Conservation (phyloP, 768 basidiomycete species). For the Boletus edulis region DNA sequence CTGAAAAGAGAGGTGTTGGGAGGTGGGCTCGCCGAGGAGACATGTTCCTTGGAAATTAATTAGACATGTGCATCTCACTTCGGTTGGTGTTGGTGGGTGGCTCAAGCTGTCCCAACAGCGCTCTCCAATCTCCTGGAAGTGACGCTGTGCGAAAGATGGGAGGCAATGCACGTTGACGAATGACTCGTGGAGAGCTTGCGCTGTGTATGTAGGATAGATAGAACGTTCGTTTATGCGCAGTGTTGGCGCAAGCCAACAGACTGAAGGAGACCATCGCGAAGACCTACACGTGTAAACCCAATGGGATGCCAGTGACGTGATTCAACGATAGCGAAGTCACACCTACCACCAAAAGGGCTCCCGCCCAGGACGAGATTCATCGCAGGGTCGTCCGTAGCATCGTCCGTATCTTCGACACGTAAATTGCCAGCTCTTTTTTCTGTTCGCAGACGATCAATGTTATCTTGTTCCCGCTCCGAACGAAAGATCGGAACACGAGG, state of each 20-base stretch:
- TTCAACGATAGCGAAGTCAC: slow-evolving; percentile 2
- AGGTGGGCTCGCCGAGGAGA: slow-evolving; percentile 26
- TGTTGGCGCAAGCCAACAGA: slow-evolving; percentile 6
- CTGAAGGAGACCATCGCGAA: slow-evolving; percentile 2
- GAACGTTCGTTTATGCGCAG: slow-evolving; percentile 11
- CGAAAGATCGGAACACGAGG: slow-evolving; percentile 22
- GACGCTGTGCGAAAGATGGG: not conserved
- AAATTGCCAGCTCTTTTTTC: slow-evolving; percentile 4
- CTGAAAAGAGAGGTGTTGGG: slow-evolving; percentile 20
- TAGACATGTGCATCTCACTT: slow-evolving; percentile 17
- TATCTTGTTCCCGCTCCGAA: slow-evolving; percentile 4
- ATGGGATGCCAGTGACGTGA: slow-evolving; percentile 5
- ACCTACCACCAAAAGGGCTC: not conserved
- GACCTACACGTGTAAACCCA: slow-evolving; percentile 21
- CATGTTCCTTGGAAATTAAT: slow-evolving; percentile 28
- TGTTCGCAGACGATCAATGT: slow-evolving; percentile 4
- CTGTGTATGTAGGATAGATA: slow-evolving; percentile 13
- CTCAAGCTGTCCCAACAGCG: not conserved
- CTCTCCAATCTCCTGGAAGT: not conserved
- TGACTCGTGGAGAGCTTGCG: slow-evolving; percentile 3
- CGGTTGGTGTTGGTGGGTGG: slow-evolving; percentile 8
- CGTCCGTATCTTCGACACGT: slow-evolving; percentile 13
- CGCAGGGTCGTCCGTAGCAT: not conserved
- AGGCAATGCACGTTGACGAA: not conserved
- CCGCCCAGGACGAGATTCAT: not conserved